Evolutionary conservation across 148 eudicot genomes (phyloP).

Genomic region (Dianthus caryophyllus): DNA sequence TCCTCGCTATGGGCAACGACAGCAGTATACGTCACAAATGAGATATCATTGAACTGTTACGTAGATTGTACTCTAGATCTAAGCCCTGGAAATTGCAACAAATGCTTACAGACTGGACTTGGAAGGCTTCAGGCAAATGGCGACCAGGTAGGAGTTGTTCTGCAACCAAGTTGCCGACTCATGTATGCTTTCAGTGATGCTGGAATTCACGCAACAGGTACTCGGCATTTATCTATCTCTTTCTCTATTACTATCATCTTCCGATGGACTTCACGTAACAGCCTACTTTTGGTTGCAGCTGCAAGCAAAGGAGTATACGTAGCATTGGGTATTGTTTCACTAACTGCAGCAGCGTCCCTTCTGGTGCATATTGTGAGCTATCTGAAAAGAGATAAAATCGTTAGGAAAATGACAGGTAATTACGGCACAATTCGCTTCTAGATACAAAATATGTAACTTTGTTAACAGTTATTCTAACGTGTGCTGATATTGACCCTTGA

Average conservation of each 20-base stretch:
- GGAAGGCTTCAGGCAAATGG: constrained; percentile 13
- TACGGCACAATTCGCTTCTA: no score
- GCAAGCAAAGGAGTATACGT: constrained; percentile 10
- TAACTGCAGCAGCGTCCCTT: constrained; percentile 18
- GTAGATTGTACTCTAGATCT: constrained; percentile 29
- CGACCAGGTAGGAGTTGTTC: constrained; percentile 11
- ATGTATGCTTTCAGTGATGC: constrained; percentile 15
- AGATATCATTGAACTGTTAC: constrained; percentile 5
- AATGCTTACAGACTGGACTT: constrained; percentile 24
- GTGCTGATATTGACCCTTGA: no score
- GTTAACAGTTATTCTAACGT: no score
- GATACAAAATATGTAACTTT: no score
- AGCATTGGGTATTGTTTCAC: constrained; percentile 19
- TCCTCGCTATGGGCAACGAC: constrained; percentile 13
- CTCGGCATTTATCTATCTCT: neutral
- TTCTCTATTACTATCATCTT: no score
- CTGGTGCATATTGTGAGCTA: constrained; percentile 10
- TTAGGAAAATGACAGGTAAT: no score
- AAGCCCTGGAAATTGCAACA: constrained; percentile 6
- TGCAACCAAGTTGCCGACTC: constrained; percentile 31
- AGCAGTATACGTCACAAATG: constrained; percentile 3
- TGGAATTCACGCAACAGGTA: constrained; percentile 17
- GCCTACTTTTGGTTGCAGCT: neutral
- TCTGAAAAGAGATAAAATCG: constrained; percentile 14
- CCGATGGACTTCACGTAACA: no score